Conservation (phyloP, 164 flowering plant species). For the Magnolia changhungtana region DNA sequence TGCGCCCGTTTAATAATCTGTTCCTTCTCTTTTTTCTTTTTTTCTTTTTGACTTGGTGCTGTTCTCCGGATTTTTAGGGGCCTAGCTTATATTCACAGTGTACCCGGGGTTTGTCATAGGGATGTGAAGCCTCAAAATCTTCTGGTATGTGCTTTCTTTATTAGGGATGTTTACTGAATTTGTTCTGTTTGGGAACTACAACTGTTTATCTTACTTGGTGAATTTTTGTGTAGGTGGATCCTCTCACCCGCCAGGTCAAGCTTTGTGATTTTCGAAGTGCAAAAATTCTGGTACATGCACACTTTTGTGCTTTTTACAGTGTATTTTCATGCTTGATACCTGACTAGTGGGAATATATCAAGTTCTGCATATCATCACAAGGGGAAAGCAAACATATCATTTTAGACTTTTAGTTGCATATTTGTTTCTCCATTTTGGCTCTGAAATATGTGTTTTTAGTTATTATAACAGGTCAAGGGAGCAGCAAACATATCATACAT, state of each 20-base stretch:
- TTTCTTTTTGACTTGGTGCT: too few species aligned
- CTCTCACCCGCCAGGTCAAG: conserved; percentile 84
- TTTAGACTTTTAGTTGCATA: background rate
- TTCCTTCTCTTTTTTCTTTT: too few species aligned
- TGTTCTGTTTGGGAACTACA: background rate
- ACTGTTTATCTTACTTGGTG: conserved; percentile 1
- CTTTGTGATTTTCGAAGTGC: conserved; percentile 99
- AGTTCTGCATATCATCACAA: too few species aligned
- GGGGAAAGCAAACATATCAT: background rate
- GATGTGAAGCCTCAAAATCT: too few species aligned
- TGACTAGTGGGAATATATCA: background rate
- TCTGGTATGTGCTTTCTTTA: too few species aligned
- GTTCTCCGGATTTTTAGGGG: too few species aligned
- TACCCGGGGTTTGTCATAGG: too few species aligned
- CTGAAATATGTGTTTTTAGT: background rate
- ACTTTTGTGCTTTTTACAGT: background rate
- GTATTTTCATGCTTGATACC: background rate
- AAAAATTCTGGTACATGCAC: conserved; percentile 54
- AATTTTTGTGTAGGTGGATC: conserved; percentile 63
- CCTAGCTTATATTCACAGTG: too few species aligned
- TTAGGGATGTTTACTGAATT: background rate
- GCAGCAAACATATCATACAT: conserved; percentile 94
- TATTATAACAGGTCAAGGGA: conserved; percentile 64
- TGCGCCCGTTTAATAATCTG: background rate
- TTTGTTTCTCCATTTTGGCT: background rate